Evolutionary conservation across 1,284 basidiomycete genomes (phyloP).

Genomic region (Trametes polyzona): DNA sequence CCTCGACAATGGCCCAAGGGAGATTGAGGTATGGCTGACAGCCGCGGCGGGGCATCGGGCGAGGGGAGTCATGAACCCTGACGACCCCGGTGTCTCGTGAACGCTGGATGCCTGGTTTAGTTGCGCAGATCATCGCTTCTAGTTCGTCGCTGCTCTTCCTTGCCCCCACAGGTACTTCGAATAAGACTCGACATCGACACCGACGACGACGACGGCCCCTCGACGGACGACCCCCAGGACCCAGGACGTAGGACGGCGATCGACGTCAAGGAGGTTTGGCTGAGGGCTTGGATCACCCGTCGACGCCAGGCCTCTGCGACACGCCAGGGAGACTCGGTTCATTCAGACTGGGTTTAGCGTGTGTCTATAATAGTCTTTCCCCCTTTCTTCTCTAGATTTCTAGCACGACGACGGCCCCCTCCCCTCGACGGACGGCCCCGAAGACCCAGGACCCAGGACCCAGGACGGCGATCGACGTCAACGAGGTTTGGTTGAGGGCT

Average conservation of each 20-base stretch:
- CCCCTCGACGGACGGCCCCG: no score
- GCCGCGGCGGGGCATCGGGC: not conserved
- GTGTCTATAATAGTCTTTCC: not conserved
- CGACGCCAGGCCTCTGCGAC: not conserved
- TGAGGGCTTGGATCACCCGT: no score
- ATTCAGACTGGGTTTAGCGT: not conserved
- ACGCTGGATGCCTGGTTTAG: conserved; percentile 4
- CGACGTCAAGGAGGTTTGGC: no score
- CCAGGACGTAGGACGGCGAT: no score
- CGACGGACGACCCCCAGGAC: no score
- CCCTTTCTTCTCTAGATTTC: no score
- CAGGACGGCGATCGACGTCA: no score
- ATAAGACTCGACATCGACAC: not conserved
- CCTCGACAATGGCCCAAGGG: not conserved
- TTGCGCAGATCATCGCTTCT: not conserved
- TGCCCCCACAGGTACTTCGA: not conserved
- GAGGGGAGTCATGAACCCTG: not conserved
- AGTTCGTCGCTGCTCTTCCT: not conserved
- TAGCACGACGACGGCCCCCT: no score
- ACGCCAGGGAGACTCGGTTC: not conserved
- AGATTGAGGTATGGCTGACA: not conserved
- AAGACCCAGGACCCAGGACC: not conserved
- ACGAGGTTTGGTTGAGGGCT: no score
- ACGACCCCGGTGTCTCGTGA: not conserved
- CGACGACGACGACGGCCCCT: no score